Conservation (phyloP, 805 yeast genomes). For the Myxozyma kluyveri region DNA sequence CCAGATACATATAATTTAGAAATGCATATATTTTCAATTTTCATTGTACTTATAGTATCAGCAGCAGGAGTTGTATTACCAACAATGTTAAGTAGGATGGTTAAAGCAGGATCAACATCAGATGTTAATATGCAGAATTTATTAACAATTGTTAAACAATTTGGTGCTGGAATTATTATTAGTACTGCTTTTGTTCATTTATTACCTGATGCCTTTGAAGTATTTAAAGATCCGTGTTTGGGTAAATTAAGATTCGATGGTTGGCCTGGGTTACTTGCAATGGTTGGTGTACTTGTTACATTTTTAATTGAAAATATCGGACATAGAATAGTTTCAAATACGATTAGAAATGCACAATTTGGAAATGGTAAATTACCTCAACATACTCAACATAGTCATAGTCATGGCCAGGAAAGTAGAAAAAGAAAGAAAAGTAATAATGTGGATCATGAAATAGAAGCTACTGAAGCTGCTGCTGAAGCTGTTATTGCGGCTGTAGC, state of each 20-base stretch:
- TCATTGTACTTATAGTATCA: slow-evolving; percentile 27
- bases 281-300: slow-evolving; percentile 49
- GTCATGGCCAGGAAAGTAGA: background rate
- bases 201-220: slow-evolving; percentile 64
- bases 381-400: background rate
- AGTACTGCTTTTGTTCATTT: slow-evolving; percentile 80
- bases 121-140: slow-evolving; percentile 15
- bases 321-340: slow-evolving; percentile 24
- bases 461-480: background rate
- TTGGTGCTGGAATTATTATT: slow-evolving; percentile 81
- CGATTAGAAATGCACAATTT: slow-evolving; percentile 14
- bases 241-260: slow-evolving; percentile 56
- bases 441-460: background rate
- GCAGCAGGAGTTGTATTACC: slow-evolving; percentile 28
- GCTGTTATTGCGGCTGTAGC: background rate
- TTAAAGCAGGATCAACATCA: slow-evolving; percentile 3
- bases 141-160: slow-evolving; percentile 58
- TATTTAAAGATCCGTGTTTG: slow-evolving; percentile 55
- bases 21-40: slow-evolving; percentile 27
- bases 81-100: slow-evolving; percentile 8
- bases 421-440: background rate
- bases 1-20: slow-evolving; percentile 15
- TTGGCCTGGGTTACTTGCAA: slow-evolving; percentile 54
- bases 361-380: background rate
- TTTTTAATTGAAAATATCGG: slow-evolving; percentile 52